These are phyloP conservation scores for Microdochium bolleyi DNA, from an alignment of 2,329 filamentous ascomycete species.

Conservation along the genomic window DNA sequence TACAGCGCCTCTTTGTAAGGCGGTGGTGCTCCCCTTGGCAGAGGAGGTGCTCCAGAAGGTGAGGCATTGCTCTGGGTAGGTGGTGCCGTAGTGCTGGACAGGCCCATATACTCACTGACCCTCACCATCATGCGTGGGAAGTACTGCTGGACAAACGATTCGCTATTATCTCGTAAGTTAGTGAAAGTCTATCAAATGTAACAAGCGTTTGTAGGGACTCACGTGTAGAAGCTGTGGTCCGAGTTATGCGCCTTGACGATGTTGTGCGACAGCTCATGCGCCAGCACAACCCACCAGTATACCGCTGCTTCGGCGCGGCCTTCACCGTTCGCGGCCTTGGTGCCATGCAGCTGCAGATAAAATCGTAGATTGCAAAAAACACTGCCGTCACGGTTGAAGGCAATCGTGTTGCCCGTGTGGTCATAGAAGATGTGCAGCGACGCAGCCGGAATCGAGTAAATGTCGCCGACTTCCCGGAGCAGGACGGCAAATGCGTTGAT, in stretches of 20 bases:
- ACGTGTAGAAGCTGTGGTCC: constrained; percentile 77
- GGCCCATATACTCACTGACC: constrained; percentile 17
- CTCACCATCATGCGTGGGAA: constrained; percentile 61
- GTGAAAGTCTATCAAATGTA: constrained; percentile 6
- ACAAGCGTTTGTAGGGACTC: constrained; percentile 19
- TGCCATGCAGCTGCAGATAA: constrained; percentile 69
- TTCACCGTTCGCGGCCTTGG: constrained; percentile 25
- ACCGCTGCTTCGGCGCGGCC: constrained; percentile 58
- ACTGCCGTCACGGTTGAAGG: constrained; percentile 81
- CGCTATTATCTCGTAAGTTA: constrained; percentile 31
- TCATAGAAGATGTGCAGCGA: constrained; percentile 86
- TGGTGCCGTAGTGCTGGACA: background rate
- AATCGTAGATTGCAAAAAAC: constrained; percentile 93
- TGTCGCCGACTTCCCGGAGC: constrained; percentile 58
- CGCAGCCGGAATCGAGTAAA: constrained; percentile 63
- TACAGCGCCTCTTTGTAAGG: background rate
- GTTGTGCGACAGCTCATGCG: constrained; percentile 94
- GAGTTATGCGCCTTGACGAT: constrained; percentile 70
- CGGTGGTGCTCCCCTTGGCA: background rate
- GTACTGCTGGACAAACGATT: constrained; percentile 72
- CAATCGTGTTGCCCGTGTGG: constrained; percentile 70
- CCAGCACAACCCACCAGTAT: constrained; percentile 95
- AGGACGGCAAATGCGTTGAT: constrained; percentile 64
- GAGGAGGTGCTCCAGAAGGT: background rate
- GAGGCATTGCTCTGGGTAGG: background rate